A percentile compares a stretch with the other conserved stretches of the same genome.
These are phyloP conservation scores for Sclerotinia sclerotiorum DNA, from an alignment of 2,329 filamentous ascomycete genomes.

Conservation along the genomic window DNA sequence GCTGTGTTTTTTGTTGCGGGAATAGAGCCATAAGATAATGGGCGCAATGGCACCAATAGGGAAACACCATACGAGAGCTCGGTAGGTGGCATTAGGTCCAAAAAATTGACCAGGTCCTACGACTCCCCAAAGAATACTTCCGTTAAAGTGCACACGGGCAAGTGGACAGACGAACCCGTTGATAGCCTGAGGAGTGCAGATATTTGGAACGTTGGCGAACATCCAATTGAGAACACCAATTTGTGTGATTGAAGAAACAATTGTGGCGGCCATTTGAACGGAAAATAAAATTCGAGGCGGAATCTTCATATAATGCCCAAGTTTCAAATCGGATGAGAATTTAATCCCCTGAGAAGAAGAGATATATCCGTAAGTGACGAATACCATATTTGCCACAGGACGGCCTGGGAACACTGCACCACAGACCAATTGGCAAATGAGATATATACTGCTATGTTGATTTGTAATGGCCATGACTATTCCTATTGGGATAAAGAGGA, in stretches of 20 bases:
- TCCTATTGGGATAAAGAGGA: slow-evolving; percentile 87
- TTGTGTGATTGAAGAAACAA: slow-evolving; percentile 77
- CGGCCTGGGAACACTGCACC: slow-evolving; percentile 79
- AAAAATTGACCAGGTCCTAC: slow-evolving; percentile 84
- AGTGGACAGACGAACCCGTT: slow-evolving; percentile 88
- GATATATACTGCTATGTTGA: slow-evolving; percentile 81
- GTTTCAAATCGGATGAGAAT: slow-evolving; percentile 82
- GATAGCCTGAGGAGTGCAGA: slow-evolving; percentile 77
- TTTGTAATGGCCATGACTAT: slow-evolving; percentile 94
- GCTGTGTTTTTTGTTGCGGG: slow-evolving; percentile 57
- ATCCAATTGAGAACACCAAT: slow-evolving; percentile 89
- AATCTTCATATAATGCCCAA: slow-evolving; percentile 87
- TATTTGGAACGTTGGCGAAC: slow-evolving; percentile 71
- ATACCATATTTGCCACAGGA: slow-evolving; percentile 90
- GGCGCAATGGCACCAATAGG: slow-evolving; percentile 73
- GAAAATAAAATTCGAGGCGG: slow-evolving; percentile 75
- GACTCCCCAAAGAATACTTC: slow-evolving; percentile 85
- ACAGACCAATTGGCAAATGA: slow-evolving; percentile 83
- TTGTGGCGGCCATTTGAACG: slow-evolving; percentile 74
- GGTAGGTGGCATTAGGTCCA: slow-evolving; percentile 71
- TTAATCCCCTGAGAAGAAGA: slow-evolving; percentile 87
- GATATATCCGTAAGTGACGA: slow-evolving; percentile 88
- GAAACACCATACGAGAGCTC: slow-evolving; percentile 78
- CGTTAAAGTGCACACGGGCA: slow-evolving; percentile 86
- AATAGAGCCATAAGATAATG: slow-evolving; percentile 71